Percentiles rank a stretch among this genome's conserved stretches.
Evolutionary conservation across 306 rosid species (phyloP).

Genomic region (Malus domestica): DNA sequence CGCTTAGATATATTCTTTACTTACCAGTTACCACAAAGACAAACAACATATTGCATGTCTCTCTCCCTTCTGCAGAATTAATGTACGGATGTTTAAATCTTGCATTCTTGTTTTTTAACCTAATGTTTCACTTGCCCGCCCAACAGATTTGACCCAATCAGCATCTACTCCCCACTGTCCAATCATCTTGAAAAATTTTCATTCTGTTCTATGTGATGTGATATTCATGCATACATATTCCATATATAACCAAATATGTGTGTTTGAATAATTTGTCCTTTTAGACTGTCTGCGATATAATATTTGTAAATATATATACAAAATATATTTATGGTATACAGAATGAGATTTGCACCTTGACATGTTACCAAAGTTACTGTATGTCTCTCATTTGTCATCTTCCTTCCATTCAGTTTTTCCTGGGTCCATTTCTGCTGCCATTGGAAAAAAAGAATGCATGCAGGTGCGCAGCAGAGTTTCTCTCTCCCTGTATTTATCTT

Average conservation of each 20-base stretch:
- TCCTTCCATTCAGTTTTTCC: neutral
- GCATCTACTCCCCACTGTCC: conserved; percentile 2
- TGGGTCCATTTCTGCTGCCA: conserved; percentile 6
- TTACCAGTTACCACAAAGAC: neutral
- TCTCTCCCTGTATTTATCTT: neutral
- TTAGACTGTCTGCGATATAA: neutral
- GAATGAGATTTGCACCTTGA: neutral
- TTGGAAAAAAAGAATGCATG: neutral
- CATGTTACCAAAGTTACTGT: neutral
- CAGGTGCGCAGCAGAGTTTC: neutral
- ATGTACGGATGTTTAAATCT: neutral
- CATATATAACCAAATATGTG: neutral
- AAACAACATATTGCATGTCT: neutral
- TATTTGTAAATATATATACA: neutral
- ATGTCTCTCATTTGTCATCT: neutral
- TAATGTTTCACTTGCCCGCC: neutral
- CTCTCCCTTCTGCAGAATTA: neutral
- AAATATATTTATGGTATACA: neutral
- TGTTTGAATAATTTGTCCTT: neutral
- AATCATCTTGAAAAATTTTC: neutral
- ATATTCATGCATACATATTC: neutral
- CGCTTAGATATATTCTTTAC: neutral
- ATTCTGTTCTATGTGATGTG: neutral
- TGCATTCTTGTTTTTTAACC: conserved; percentile 7
- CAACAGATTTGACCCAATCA: neutral